Percentiles rank a stretch among this genome's conserved stretches.
Conservation (phyloP, 441 rosid genomes). For the Geranium incanum region DNA sequence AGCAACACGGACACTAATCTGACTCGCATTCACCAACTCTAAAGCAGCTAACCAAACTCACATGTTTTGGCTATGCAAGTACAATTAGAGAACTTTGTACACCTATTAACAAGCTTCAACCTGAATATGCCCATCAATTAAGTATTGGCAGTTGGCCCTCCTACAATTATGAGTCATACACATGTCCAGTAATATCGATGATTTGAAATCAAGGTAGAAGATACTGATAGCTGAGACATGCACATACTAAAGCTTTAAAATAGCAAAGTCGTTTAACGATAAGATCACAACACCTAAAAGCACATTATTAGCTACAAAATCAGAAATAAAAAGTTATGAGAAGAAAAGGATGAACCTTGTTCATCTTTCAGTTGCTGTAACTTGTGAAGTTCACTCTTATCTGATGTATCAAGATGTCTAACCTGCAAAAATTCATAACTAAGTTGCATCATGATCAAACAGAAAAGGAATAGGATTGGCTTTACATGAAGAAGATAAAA, state of each 20-base stretch:
- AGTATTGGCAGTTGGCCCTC: not conserved
- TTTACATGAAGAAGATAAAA: slow-evolving; percentile 8
- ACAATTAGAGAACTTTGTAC: not conserved
- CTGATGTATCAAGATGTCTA: slow-evolving; percentile 96
- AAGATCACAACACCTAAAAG: not conserved
- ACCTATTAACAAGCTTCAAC: not conserved
- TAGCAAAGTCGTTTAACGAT: not conserved
- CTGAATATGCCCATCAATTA: not conserved
- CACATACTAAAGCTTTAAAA: not conserved
- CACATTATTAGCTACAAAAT: not conserved
- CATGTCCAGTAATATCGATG: not conserved
- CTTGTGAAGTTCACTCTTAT: slow-evolving; percentile 97
- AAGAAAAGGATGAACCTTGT: slow-evolving; percentile 52
- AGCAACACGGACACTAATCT: not conserved
- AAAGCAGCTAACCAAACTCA: not conserved
- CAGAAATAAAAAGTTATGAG: slow-evolving; percentile 1
- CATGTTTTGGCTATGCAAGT: not conserved
- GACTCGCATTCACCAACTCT: not conserved
- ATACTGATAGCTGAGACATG: not conserved
- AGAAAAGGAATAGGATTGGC: not conserved
- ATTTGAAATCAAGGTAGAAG: not conserved
- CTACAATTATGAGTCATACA: not conserved
- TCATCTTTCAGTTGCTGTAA: slow-evolving; percentile 97
- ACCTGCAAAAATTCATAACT: slow-evolving; percentile 47
- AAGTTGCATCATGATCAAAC: not conserved